A percentile compares a stretch with the other conserved stretches of the same genome.
These are phyloP conservation scores for Ceratocystis destructans DNA, from an alignment of 2,329 filamentous ascomycete genomes.

Conservation along the genomic window DNA sequence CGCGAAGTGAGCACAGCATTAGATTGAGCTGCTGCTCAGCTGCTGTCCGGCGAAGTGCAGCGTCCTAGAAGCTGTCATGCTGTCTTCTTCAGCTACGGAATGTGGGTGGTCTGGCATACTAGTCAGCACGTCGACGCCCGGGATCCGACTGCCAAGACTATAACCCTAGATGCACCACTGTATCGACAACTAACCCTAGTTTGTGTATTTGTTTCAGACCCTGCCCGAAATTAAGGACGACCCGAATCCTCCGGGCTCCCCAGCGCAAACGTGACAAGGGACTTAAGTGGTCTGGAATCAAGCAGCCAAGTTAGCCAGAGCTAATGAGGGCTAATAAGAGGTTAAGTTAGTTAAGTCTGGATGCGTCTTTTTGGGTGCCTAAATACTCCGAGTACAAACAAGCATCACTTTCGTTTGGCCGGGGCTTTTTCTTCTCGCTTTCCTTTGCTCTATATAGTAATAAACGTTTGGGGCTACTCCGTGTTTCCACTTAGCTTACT, in stretches of 20 bases:
- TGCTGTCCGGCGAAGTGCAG: no score
- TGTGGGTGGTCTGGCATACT: not conserved
- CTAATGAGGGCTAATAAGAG: no score
- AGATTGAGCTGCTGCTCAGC: no score
- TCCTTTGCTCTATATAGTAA: not conserved
- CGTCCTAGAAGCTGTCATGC: no score
- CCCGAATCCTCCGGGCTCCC: not conserved
- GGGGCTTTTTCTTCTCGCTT: not conserved
- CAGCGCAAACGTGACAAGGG: not conserved
- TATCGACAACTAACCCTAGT: not conserved
- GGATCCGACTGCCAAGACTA: not conserved
- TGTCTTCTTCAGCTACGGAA: not conserved
- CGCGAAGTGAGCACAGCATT: no score
- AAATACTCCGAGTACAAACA: not conserved
- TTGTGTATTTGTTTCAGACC: not conserved
- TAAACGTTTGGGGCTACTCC: not conserved
- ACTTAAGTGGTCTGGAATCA: not conserved
- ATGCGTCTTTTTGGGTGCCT: not conserved
- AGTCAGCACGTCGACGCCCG: not conserved
- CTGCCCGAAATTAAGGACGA: slow-evolving; percentile 2
- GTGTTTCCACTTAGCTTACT: not conserved
- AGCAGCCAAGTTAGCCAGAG: no score
- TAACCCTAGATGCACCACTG: not conserved
- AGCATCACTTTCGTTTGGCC: slow-evolving; percentile 1
- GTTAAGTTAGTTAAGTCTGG: not conserved